Percentiles rank a stretch among this genome's conserved stretches.
These are phyloP conservation scores for Musa schizocarpa DNA, from an alignment of 176 grass and related monocot species.

Conservation along the genomic window DNA sequence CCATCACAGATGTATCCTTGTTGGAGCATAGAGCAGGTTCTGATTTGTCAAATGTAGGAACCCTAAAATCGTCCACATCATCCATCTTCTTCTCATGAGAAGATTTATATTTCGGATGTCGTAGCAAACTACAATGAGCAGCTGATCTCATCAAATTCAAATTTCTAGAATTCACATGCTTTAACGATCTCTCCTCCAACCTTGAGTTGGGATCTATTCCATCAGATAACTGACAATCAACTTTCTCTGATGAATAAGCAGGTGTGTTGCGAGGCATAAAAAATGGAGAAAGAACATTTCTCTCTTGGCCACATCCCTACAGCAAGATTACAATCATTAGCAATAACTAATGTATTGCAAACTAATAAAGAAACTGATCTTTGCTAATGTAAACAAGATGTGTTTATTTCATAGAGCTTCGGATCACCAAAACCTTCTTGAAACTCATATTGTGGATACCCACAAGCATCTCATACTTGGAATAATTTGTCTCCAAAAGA, in stretches of 20 bases:
- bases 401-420: too few species aligned
- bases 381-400: too few species aligned
- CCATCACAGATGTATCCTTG: neutral
- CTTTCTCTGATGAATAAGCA: slow-evolving; percentile 25
- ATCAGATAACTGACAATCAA: slow-evolving; percentile 29
- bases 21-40: neutral
- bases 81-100: slow-evolving; percentile 29
- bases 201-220: neutral
- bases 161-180: neutral
- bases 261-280: slow-evolving; percentile 34
- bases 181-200: slow-evolving; percentile 10
- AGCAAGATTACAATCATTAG: neutral
- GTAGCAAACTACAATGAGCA: slow-evolving; percentile 32
- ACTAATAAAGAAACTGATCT: too few species aligned
- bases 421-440: too few species aligned
- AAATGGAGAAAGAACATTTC: slow-evolving; percentile 42
- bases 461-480: too few species aligned
- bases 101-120: slow-evolving; percentile 22
- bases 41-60: too few species aligned
- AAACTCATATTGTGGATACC: too few species aligned
- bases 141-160: slow-evolving; percentile 15
- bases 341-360: slow-evolving; percentile 1
- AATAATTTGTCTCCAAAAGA: too few species aligned
- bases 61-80: slow-evolving; percentile 37
- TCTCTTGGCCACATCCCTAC: slow-evolving; percentile 42